A percentile compares a stretch with the other conserved stretches of the same genome.
Evolutionary conservation across 2,329 filamentous ascomycete species (phyloP).

Genomic region (Zymoseptoria passerinii): DNA sequence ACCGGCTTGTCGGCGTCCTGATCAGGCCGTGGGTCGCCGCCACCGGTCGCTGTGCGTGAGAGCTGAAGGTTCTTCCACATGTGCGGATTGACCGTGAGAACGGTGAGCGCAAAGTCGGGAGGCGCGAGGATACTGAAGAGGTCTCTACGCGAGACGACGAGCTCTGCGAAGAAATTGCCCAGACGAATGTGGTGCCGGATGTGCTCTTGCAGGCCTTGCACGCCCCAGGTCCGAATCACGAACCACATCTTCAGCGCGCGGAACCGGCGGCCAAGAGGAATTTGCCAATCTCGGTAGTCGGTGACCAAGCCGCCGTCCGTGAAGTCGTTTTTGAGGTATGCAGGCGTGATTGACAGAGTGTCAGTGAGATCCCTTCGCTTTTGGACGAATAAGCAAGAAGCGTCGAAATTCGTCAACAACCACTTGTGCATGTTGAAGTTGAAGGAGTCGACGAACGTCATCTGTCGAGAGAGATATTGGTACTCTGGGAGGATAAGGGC

Average conservation of each 20-base stretch:
- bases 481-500: slow-evolving; percentile 76
- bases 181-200: slow-evolving; percentile 60
- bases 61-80: slow-evolving; percentile 22
- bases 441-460: slow-evolving; percentile 73
- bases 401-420: slow-evolving; percentile 89
- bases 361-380: slow-evolving; percentile 67
- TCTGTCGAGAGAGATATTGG: slow-evolving; percentile 55
- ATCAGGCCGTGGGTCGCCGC: slow-evolving; percentile 20
- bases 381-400: slow-evolving; percentile 70
- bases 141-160: slow-evolving; percentile 53
- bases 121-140: slow-evolving; percentile 68
- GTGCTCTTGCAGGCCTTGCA: slow-evolving; percentile 65
- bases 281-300: slow-evolving; percentile 96
- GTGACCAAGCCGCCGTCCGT: slow-evolving; percentile 78
- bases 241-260: slow-evolving; percentile 92
- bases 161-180: slow-evolving; percentile 60
- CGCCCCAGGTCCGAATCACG: slow-evolving; percentile 73
- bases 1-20: slow-evolving; percentile 22
- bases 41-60: slow-evolving; percentile 21
- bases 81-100: slow-evolving; percentile 56
- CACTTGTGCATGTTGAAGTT: slow-evolving; percentile 98
- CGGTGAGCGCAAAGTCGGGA: slow-evolving; percentile 70
- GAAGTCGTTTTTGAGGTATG: slow-evolving; percentile 74
- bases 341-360: slow-evolving; percentile 68
- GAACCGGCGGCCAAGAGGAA: slow-evolving; percentile 83